These are phyloP conservation scores for Pulveroboletus ridleyi DNA, from an alignment of 1,284 basidiomycete species.

Conservation along the genomic window DNA sequence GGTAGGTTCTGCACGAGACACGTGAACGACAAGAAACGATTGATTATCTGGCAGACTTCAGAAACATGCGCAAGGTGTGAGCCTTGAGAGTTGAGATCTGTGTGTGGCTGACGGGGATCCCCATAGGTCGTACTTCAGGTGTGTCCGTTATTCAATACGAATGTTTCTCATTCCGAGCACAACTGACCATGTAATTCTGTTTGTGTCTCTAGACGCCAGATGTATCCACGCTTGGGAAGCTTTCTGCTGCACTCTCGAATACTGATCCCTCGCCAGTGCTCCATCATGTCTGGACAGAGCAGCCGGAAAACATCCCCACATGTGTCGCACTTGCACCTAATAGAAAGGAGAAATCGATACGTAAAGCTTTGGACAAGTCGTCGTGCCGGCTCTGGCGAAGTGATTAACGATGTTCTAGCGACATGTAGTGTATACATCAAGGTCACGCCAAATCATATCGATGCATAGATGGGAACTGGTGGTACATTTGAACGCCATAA, in stretches of 20 bases:
- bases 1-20: slow-evolving; percentile 47
- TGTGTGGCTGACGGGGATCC: slow-evolving; percentile 15
- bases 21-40: slow-evolving; percentile 46
- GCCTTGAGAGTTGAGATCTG: slow-evolving; percentile 3
- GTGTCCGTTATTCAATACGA: neutral
- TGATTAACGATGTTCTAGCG: slow-evolving; percentile 17
- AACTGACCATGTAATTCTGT: neutral
- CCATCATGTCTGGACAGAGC: slow-evolving; percentile 59
- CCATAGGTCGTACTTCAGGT: slow-evolving; percentile 49
- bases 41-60: slow-evolving; percentile 46
- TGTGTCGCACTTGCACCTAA: slow-evolving; percentile 62
- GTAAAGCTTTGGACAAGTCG: slow-evolving; percentile 48
- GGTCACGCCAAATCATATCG: neutral
- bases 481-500: slow-evolving; percentile 36
- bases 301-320: slow-evolving; percentile 57
- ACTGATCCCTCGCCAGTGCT: slow-evolving; percentile 31
- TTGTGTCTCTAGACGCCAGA: slow-evolving; percentile 42
- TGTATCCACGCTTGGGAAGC: slow-evolving; percentile 40
- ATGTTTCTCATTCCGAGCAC: neutral
- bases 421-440: slow-evolving; percentile 1
- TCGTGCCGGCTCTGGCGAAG: slow-evolving; percentile 34
- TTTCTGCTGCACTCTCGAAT: slow-evolving; percentile 40
- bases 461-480: neutral
- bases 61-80: slow-evolving; percentile 47
- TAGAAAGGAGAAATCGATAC: slow-evolving; percentile 45